Evolutionary conservation across 176 grass and related monocot species (phyloP).

Genomic region (Bolboschoenus planiculmis): DNA sequence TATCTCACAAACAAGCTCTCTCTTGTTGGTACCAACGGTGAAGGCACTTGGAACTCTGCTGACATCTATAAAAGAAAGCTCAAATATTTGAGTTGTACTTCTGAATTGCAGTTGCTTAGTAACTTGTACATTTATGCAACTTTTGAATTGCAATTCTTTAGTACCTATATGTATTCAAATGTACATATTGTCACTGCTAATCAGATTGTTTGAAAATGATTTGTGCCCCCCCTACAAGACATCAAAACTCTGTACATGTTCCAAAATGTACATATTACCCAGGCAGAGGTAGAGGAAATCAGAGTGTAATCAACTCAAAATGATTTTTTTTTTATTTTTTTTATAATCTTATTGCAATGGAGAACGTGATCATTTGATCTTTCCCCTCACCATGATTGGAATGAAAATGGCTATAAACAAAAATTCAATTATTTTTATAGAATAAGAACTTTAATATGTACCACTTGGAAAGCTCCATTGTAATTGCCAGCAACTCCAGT

Average conservation of each 20-base stretch:
- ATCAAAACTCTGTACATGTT: neutral
- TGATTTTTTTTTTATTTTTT: no score
- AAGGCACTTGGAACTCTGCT: constrained; percentile 75
- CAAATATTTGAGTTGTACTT: constrained; percentile 8
- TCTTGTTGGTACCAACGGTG: constrained; percentile 63
- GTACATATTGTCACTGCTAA: neutral
- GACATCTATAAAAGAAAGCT: constrained; percentile 51
- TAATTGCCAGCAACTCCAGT: constrained; percentile 76
- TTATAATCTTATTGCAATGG: no score
- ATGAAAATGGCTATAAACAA: neutral
- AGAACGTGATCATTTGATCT: neutral
- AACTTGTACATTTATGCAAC: no score
- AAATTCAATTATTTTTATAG: neutral
- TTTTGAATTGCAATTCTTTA: no score
- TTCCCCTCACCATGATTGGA: neutral
- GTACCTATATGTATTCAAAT: neutral
- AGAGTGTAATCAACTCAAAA: neutral
- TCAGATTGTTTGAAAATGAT: neutral
- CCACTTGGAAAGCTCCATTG: constrained; percentile 80
- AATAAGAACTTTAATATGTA: constrained; percentile 10
- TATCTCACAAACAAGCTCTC: constrained; percentile 77
- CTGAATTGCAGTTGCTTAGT: neutral
- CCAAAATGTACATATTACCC: neutral
- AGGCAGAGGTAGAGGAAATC: neutral
- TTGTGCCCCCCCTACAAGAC: neutral